Evolutionary conservation across 1,139 yeast species (phyloP), one percentile per base, ranked within the genome.

Genomic region (Debaryomycetaceae sp.): DNA sequence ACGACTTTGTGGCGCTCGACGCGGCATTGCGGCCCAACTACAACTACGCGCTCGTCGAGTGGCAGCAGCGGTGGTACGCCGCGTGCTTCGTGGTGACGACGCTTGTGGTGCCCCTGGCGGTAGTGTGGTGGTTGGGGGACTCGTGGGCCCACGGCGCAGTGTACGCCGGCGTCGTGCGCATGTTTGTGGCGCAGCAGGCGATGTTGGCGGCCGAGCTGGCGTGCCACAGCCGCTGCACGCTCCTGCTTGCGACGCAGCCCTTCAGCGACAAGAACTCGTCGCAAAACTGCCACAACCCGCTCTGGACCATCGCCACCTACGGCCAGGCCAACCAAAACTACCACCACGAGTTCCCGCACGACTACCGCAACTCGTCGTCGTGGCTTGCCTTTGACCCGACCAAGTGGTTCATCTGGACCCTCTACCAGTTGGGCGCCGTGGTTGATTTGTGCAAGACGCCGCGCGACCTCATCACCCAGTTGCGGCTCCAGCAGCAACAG

Each of bases 261-360:
- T 80, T 75, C 46, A 79, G 74, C 44, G 83, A 78, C 48, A 65
- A 69, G 17, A 78, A 75, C 43, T 71, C 83, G 2, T 62, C 72
- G n/a, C 55, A 54, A 15, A 56, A 67, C 38, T 65, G 72, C 37
- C 50, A 55, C 34, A 67, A 67, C 31, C 78, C 81, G n/a, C 33
- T 78, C 5, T 50, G 77, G 2, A 61, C 78, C 2, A 38, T 78
- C 3, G 44, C 80, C 7, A 75, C 85, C 0, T 75, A 75, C 48
- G 89, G 89, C 2, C 86, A 81, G 49, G 55, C 66, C 6, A 57
- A 68, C 43, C 83, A 79, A 41, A 80, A 79, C 47, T 81, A 75
- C 47, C 89, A 81, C 48, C 86, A 81, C 46, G 86, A 79, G 46
- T 81, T 81, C 42, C 83, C 86, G 2, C 77, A 75, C 39, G 88